Base-by-base conservation (phyloP, 192 early-diverging fungal species). In the Backusella mclennaniae region DNA sequence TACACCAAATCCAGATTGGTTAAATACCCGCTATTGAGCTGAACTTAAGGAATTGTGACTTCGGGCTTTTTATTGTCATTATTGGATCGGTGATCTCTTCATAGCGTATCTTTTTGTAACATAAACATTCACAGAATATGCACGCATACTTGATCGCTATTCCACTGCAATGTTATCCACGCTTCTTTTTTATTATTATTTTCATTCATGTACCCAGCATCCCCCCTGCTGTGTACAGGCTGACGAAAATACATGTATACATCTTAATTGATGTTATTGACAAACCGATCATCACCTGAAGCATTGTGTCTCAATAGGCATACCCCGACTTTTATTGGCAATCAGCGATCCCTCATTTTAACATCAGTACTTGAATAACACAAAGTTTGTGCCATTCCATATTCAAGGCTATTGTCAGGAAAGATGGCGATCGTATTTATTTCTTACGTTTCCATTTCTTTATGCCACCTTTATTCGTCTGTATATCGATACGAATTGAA, bases 391-490 rank as follows among this genome's bases (percentile, higher is more conserved):
- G 23, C 56, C 56, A 63, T 63, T 63, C 56, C 56, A 63, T 26
- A 26, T 63, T 63, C 56, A 63, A 26, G n/a, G 26, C 56, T 63
- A 63, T 63, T 63, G 56, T 63, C 56, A 63, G 56, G 56, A 63
- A 63, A 63, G 26, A 1, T 26, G 53, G 53, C 15, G 53, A 21
- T 56, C 53, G 6, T 29, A 14, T 29, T 63, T 4, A 26, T 29
- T 12, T 26, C 11, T 29, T 63, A 17, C 11, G 21, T 23, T 53
- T 21, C 17, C 21, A 53, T 56, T 56, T 11, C 23, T 23, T 56
- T 26, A 23, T 53, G 49, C 7, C n/a, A 19, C 6, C 9, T 56
- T 9, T 23, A 2, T 63, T 63, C 11, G 11, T 63, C 56, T 63
- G 19, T n/a, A 29, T 5, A 59, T 59, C 26, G 23, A 11, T 12